Evolutionary conservation across 2,329 filamentous ascomycete species (phyloP).

Genomic region (Colletotrichum kahawae): DNA sequence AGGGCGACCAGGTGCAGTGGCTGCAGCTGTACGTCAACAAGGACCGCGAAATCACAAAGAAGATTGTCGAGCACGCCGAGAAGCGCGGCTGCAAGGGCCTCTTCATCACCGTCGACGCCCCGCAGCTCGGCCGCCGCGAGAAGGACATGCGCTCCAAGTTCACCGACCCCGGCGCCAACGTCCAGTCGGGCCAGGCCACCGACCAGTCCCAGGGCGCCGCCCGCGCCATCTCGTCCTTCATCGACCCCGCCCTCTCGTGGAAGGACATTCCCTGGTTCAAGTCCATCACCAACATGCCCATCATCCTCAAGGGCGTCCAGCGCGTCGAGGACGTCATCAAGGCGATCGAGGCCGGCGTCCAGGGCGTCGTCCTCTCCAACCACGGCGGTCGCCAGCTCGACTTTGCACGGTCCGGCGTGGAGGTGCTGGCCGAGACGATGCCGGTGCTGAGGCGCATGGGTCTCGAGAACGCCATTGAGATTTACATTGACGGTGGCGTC

Average conservation of each 20-base stretch:
- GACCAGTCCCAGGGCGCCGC: constrained; percentile 93
- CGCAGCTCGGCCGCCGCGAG: constrained; percentile 90
- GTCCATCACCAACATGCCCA: constrained; percentile 90
- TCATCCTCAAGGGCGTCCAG: constrained; percentile 96
- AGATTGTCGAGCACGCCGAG: constrained; percentile 92
- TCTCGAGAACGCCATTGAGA: constrained; percentile 78
- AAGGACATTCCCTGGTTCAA: constrained; percentile 94
- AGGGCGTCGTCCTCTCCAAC: constrained; percentile 93
- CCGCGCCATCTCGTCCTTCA: constrained; percentile 93
- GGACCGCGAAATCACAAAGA: constrained; percentile 86
- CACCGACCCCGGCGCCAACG: constrained; percentile 79
- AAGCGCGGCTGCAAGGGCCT: constrained; percentile 89
- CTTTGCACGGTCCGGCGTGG: constrained; percentile 85
- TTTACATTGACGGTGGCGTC: constrained; percentile 91
- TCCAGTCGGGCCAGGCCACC: constrained; percentile 77
- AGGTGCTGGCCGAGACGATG: constrained; percentile 93
- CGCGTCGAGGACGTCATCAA: constrained; percentile 92
- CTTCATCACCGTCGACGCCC: constrained; percentile 98
- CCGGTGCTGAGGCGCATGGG: constrained; percentile 78
- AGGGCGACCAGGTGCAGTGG: constrained; percentile 89
- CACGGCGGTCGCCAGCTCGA: constrained; percentile 96
- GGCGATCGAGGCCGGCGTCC: constrained; percentile 81
- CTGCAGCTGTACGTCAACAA: constrained; percentile 98
- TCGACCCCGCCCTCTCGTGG: constrained; percentile 94
- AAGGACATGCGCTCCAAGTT: constrained; percentile 99